Percentiles rank a stretch among this genome's conserved stretches.
Conservation (phyloP, 2,329 filamentous ascomycete genomes). For the Venturia aucupariae region DNA sequence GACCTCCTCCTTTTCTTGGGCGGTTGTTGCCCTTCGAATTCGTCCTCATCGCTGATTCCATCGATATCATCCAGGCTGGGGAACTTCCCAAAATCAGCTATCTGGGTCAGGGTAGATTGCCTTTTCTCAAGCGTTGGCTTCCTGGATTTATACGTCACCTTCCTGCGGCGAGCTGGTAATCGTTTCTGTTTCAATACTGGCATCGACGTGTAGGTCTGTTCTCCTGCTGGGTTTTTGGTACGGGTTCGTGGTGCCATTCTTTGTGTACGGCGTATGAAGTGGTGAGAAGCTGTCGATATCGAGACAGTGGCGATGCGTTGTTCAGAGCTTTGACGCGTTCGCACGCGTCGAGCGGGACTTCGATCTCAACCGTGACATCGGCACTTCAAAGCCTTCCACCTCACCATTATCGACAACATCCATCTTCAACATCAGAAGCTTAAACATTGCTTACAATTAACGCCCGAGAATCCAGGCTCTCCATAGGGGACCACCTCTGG, state of each 20-base stretch:
- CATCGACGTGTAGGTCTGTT: slow-evolving; percentile 3
- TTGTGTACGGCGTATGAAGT: neutral
- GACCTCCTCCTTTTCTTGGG: neutral
- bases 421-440: neutral
- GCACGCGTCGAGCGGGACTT: neutral
- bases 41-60: neutral
- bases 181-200: neutral
- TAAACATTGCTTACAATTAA: neutral
- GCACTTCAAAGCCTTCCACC: neutral
- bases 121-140: neutral
- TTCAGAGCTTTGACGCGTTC: neutral
- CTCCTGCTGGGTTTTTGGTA: neutral
- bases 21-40: neutral
- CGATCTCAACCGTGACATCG: neutral
- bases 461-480: neutral
- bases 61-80: neutral
- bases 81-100: neutral
- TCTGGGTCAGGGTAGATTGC: slow-evolving; percentile 7
- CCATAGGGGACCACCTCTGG: neutral
- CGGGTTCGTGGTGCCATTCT: slow-evolving; percentile 8
- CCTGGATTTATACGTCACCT: neutral
- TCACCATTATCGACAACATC: neutral
- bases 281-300: neutral
- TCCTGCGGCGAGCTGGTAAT: neutral
- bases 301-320: neutral